Evolutionary conservation across 805 yeast genomes (phyloP).

Genomic region (Lachancea nothofagi): DNA sequence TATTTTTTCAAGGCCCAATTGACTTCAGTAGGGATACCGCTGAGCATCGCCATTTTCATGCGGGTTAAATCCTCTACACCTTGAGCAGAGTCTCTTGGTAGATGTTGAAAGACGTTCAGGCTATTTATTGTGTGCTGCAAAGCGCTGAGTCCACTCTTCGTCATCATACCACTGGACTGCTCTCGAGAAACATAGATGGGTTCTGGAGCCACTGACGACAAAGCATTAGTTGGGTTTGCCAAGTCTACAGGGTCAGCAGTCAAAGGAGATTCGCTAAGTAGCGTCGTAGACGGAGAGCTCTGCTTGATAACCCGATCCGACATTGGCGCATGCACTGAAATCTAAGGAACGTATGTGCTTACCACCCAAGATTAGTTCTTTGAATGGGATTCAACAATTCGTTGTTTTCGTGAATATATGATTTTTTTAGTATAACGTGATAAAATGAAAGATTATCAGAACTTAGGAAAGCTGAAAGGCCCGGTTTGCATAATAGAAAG

Average conservation of each 20-base stretch:
- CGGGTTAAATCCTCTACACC: conserved; percentile 64
- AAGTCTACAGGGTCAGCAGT: conserved; percentile 3
- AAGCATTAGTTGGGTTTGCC: conserved; percentile 14
- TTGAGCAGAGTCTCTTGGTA: conserved; percentile 35
- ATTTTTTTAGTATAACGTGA: no score
- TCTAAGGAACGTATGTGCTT: background rate
- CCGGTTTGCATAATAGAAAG: no score
- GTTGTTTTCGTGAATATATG: no score
- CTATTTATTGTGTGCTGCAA: conserved; percentile 30
- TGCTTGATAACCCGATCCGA: conserved; percentile 4
- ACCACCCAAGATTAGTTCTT: background rate
- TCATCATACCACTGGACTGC: conserved; percentile 27
- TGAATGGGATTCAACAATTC: no score
- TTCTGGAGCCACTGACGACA: conserved; percentile 22
- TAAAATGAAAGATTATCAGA: no score
- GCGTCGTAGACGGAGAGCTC: conserved; percentile 4
- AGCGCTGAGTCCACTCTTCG: conserved; percentile 15
- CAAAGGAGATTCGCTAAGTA: conserved; percentile 6
- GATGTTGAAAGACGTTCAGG: conserved; percentile 29
- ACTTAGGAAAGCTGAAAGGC: no score
- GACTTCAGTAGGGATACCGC: conserved; percentile 60
- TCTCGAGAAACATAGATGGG: conserved; percentile 29
- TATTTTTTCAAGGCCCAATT: conserved; percentile 60
- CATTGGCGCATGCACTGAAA: conserved; percentile 1
- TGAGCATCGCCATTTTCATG: conserved; percentile 62